phyloP scores from a whole-genome alignment of 1,284 basidiomycete genomes.

The Cryptococcus wingfieldii region DNA sequence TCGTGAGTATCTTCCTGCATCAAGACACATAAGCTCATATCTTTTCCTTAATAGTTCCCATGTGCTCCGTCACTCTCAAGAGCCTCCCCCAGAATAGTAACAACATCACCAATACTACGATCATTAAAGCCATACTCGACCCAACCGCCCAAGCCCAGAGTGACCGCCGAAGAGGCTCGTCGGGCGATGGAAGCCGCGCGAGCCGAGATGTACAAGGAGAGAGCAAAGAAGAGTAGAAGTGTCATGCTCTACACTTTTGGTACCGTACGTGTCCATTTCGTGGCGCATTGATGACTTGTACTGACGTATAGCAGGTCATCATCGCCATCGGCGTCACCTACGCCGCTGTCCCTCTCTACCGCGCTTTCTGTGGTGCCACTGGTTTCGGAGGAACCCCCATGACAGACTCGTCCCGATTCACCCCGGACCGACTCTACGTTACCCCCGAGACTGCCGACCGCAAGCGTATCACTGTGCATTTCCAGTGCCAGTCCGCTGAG shows the following conservation, averaged over 20 bases:
- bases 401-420: slow-evolving; percentile 74
- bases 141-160: neutral
- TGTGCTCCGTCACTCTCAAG: too few species aligned
- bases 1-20: too few species aligned
- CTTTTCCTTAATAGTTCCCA: too few species aligned
- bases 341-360: slow-evolving; percentile 93
- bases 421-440: slow-evolving; percentile 74
- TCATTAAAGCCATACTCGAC: neutral
- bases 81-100: too few species aligned
- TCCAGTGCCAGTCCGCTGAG: slow-evolving; percentile 88
- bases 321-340: slow-evolving; percentile 80
- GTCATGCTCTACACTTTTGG: slow-evolving; percentile 40
- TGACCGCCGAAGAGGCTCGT: slow-evolving; percentile 11
- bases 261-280: slow-evolving; percentile 21
- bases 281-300: neutral
- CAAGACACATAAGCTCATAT: too few species aligned
- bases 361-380: slow-evolving; percentile 95
- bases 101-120: neutral
- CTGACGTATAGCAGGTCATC: slow-evolving; percentile 60
- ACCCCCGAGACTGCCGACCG: slow-evolving; percentile 60
- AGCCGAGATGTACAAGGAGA: slow-evolving; percentile 34
- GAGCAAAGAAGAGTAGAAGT: slow-evolving; percentile 30
- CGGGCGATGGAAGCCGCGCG: slow-evolving; percentile 22
- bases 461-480: slow-evolving; percentile 76
- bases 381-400: slow-evolving; percentile 95